These are phyloP conservation scores for Heliocybe sulcata DNA, from an alignment of 1,284 basidiomycete genomes.

Conservation along the genomic window DNA sequence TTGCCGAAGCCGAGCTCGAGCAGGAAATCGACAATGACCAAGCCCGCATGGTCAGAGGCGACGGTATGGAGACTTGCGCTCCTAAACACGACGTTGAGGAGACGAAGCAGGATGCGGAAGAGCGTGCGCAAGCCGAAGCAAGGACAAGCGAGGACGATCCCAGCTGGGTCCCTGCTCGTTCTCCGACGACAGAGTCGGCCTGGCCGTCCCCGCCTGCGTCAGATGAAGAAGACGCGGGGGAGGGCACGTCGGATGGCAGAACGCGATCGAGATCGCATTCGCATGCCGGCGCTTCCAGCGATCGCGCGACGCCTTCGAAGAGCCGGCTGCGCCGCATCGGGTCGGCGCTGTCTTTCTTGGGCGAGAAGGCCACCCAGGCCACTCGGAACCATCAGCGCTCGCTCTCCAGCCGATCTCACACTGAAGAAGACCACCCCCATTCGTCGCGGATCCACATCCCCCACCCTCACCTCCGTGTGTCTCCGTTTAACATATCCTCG, in stretches of 20 bases:
- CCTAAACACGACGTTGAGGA: conserved; percentile 31
- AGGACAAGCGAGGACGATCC: conserved; percentile 27
- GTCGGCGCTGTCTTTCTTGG: conserved; percentile 27
- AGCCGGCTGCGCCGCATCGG: conserved; percentile 26
- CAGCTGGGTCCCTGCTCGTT: conserved; percentile 38
- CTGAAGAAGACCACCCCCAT: conserved; percentile 2
- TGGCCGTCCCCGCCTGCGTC: conserved; percentile 23
- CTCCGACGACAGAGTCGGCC: conserved; percentile 6
- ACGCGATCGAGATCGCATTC: conserved; percentile 5
- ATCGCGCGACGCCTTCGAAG: conserved; percentile 1
- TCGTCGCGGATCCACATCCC: neutral
- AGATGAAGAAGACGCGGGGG: conserved; percentile 14
- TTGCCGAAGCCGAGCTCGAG: conserved; percentile 47
- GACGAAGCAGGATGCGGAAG: conserved; percentile 11
- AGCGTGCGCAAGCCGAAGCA: conserved; percentile 14
- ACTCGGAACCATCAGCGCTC: neutral
- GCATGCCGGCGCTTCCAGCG: conserved; percentile 6
- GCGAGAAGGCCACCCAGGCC: neutral
- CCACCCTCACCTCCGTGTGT: conserved; percentile 19
- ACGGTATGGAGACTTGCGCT: conserved; percentile 44
- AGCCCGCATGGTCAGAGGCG: conserved; percentile 57
- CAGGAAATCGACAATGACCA: conserved; percentile 60
- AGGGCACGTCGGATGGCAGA: conserved; percentile 10
- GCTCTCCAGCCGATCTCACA: conserved; percentile 11
- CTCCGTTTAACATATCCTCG: conserved; percentile 24